A percentile compares a stretch with the other conserved stretches of the same genome.
Conservation (phyloP, 2,329 filamentous ascomycete genomes). For the Monilinia fructicola region DNA sequence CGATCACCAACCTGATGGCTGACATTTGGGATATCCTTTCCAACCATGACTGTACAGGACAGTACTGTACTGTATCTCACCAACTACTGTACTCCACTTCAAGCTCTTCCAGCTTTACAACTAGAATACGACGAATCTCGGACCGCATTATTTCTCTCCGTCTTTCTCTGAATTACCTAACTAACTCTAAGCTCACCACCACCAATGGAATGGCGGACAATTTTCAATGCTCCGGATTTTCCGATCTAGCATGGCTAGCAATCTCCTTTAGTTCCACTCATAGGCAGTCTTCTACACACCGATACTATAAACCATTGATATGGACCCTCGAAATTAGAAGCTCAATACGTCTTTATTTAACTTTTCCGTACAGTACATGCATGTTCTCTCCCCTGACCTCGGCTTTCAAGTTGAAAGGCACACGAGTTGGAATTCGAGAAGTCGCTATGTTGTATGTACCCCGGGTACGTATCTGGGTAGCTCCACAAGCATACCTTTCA, state of each 20-base stretch:
- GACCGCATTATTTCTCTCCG: neutral
- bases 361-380: neutral
- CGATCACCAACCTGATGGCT: too few species aligned
- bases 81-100: neutral
- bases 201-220: neutral
- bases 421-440: neutral
- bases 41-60: too few species aligned
- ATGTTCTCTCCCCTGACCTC: neutral
- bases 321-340: neutral
- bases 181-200: too few species aligned
- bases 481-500: neutral
- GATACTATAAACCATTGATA: neutral
- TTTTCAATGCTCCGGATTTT: neutral
- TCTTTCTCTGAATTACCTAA: neutral
- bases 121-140: neutral
- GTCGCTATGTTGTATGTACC: neutral
- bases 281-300: neutral
- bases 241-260: neutral
- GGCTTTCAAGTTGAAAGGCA: neutral
- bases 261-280: constrained; percentile 4
- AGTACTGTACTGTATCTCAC: too few species aligned
- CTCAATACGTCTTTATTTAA: neutral
- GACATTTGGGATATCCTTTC: too few species aligned
- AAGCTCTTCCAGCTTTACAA: neutral
- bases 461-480: neutral